These are phyloP conservation scores for Fraxinus floribunda DNA, from an alignment of 305 asterid genomes.

Conservation along the genomic window DNA sequence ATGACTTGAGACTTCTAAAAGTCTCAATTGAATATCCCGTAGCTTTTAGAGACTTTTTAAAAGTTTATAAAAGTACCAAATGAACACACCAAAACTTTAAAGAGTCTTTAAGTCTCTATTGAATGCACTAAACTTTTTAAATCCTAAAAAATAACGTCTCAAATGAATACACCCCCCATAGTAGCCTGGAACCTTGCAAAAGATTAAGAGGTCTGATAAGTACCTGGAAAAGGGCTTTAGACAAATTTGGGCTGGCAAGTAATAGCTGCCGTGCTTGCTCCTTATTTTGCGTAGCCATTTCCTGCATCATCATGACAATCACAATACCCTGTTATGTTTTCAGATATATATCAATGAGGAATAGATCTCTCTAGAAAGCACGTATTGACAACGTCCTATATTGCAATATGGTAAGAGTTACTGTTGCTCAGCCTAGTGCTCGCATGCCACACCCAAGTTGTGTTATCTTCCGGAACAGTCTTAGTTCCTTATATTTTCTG, in stretches of 20 bases:
- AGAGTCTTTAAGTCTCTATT: no score
- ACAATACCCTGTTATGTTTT: not conserved
- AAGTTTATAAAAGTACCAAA: no score
- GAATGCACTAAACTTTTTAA: no score
- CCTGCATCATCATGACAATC: slow-evolving; percentile 50
- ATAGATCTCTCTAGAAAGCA: not conserved
- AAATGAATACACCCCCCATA: not conserved
- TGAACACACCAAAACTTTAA: no score
- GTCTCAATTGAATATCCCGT: no score
- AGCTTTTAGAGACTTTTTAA: no score
- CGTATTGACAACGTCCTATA: not conserved
- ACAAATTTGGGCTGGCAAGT: slow-evolving; percentile 60
- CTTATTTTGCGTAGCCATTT: slow-evolving; percentile 71
- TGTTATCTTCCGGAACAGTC: not conserved
- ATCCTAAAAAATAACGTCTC: no score
- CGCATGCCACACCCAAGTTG: not conserved
- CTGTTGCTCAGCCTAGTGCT: not conserved
- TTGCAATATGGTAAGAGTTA: not conserved
- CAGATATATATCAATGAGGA: slow-evolving; percentile 9
- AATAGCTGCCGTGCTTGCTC: slow-evolving; percentile 70
- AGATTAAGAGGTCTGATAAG: slow-evolving; percentile 3
- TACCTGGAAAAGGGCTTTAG: slow-evolving; percentile 92
- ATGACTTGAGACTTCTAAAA: no score
- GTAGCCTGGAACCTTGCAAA: slow-evolving; percentile 15
- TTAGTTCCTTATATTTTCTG: not conserved